These are phyloP conservation scores for Chaetomium globosum DNA, from an alignment of 2,329 filamentous ascomycete genomes.

Conservation along the genomic window DNA sequence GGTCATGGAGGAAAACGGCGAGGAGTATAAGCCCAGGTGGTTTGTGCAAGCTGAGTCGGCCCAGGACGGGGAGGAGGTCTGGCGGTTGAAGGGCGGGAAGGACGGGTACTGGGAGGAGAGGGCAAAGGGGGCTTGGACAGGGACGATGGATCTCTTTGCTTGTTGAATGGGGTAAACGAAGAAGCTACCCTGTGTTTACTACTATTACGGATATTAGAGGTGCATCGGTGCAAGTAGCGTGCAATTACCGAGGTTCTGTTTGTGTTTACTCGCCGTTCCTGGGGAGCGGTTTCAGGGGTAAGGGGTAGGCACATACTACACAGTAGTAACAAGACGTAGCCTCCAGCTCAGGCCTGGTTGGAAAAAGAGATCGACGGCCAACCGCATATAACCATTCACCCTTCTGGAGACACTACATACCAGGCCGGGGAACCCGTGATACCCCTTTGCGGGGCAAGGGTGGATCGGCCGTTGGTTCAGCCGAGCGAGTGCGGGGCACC, in stretches of 20 bases:
- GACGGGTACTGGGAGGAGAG: slow-evolving; percentile 95
- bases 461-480: slow-evolving; percentile 3
- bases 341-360: no score
- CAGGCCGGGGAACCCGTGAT: neutral
- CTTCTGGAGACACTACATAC: neutral
- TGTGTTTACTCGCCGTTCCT: slow-evolving; percentile 2
- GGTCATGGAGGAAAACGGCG: slow-evolving; percentile 73
- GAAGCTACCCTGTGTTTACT: neutral
- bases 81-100: slow-evolving; percentile 76
- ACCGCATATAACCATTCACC: neutral
- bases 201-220: slow-evolving; percentile 2
- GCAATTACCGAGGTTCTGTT: neutral
- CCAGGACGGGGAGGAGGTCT: slow-evolving; percentile 66
- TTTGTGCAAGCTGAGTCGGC: slow-evolving; percentile 71
- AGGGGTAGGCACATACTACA: neutral
- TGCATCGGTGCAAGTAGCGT: slow-evolving; percentile 5
- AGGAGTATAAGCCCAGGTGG: slow-evolving; percentile 77
- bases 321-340: no score
- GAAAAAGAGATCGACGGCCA: neutral
- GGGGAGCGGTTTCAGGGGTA: neutral
- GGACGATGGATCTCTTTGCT: slow-evolving; percentile 55
- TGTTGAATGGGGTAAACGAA: slow-evolving; percentile 12
- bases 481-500: slow-evolving; percentile 19
- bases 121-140: slow-evolving; percentile 66
- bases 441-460: neutral